Percentiles rank a stretch among this genome's conserved stretches.
Conservation (phyloP, 495 filamentous ascomycete species). For the Penicillium maclennaniae region DNA sequence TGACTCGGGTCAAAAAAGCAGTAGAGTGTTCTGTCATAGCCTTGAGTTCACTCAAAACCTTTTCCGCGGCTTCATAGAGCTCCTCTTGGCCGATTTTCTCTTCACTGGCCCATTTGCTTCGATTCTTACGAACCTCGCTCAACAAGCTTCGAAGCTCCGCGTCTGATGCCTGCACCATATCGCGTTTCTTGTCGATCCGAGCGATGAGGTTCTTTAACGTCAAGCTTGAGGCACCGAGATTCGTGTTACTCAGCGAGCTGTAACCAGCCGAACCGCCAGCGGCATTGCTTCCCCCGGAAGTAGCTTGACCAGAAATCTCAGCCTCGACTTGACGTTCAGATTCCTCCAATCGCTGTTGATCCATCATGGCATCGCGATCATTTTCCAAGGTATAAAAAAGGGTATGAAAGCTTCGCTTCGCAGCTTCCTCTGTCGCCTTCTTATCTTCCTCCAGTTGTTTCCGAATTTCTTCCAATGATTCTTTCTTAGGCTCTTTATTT, state of each 20-base stretch:
- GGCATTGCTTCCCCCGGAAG: conserved; percentile 41
- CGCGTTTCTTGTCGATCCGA: conserved; percentile 86
- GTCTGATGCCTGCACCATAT: conserved; percentile 84
- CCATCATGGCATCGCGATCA: conserved; percentile 91
- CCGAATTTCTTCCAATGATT: conserved; percentile 78
- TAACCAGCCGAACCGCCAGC: conserved; percentile 56
- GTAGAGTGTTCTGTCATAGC: conserved; percentile 94
- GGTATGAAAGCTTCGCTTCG: conserved; percentile 82
- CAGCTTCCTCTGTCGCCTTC: conserved; percentile 87
- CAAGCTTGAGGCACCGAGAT: conserved; percentile 93
- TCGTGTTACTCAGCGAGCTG: conserved; percentile 85
- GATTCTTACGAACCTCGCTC: conserved; percentile 94
- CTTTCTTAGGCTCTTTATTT: conserved; percentile 48
- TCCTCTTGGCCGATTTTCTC: conserved; percentile 97
- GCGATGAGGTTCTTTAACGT: conserved; percentile 96
- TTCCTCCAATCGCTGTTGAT: conserved; percentile 95
- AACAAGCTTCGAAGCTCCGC: conserved; percentile 86
- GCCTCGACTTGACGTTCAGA: conserved; percentile 93
- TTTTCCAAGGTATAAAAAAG: conserved; percentile 93
- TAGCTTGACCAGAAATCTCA: conserved; percentile 73
- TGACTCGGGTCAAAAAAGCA: conserved; percentile 87
- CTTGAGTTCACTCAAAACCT: conserved; percentile 92
- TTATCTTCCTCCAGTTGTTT: conserved; percentile 93
- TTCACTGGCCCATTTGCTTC: conserved; percentile 98
- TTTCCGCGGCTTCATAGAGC: conserved; percentile 93